Base-by-base conservation (phyloP, 2,329 filamentous ascomycete species). In the Exophiala sideris region DNA sequence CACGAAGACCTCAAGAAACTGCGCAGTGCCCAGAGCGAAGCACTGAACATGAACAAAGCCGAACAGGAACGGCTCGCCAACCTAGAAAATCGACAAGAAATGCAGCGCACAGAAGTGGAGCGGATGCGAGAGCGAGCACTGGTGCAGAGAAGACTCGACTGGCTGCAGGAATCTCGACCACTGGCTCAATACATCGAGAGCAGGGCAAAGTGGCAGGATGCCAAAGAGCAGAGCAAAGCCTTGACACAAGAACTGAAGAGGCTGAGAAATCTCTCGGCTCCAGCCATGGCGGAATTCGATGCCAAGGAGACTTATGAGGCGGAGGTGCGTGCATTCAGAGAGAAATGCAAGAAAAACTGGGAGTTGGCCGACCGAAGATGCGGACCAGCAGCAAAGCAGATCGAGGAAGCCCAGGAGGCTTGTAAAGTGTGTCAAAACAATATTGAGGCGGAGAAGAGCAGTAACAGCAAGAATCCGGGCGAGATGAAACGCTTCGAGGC, bases 31-130 rank as follows among this genome's bases (percentile, higher is more conserved):
- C 85, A 94, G 66, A 91, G 88, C 63, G 76, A 78, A 18, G 63
- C 86, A 1, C 78, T 86, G 61, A 70, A 76, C 14, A 76, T 82
- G 49, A 78, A 83, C 32, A 77, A 82, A 14, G 75, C 73, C 3
- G 81, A 88, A 50, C 71, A 76, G 34, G 86, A 88, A 44, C 76
- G 79, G 21, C 73, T 97, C 6, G 76, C 77, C 48, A 83, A 80
- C 50, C 74, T 92, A 44, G 84, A 95, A 67, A 79, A 75, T 38
- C 84, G 90, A 24, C 92, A 97, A 65, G 78, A 79, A 49, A 80
- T 83, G 46, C 82, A 95, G 41, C 83, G 88, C 64, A 85, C 82
- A 8, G 91, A 96, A 65, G 91, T 97, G 20, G 86, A 95, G 63
- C 85, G 89, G 59, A 80, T 94, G 65, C 82, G 83, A 45, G 87